Percentiles rank a stretch among this genome's conserved stretches.
Evolutionary conservation across 352 stramenopile genomes (phyloP).

Genomic region (Paralagenidium karlingii): DNA sequence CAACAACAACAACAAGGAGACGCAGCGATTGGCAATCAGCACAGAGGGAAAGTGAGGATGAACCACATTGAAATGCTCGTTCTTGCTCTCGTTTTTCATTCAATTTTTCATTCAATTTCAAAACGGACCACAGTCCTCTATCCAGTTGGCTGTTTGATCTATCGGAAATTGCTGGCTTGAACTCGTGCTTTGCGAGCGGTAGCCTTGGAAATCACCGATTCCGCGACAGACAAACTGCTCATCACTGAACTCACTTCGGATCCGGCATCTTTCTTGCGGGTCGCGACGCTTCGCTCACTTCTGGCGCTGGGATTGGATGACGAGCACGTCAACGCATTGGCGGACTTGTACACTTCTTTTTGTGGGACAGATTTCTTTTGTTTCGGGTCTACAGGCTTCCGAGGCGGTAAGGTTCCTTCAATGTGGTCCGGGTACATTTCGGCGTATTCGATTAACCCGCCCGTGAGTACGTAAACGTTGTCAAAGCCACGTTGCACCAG

Average conservation of each 20-base stretch:
- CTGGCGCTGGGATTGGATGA: conserved; percentile 18
- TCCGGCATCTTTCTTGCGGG: conserved; percentile 24
- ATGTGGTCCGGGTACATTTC: conserved; percentile 51
- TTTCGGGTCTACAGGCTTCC: conserved; percentile 27
- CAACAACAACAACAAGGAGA: too few relatives aligned
- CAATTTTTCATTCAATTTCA: too few relatives aligned
- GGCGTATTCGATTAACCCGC: conserved; percentile 47
- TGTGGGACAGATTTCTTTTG: conserved; percentile 24
- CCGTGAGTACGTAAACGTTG: conserved; percentile 74
- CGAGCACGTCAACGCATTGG: conserved; percentile 12
- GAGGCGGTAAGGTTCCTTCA: conserved; percentile 41
- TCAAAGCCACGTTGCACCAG: conserved; percentile 73
- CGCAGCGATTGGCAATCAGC: too few relatives aligned
- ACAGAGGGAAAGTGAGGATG: too few relatives aligned
- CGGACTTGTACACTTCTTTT: conserved; percentile 44
- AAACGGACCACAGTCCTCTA: too few relatives aligned
- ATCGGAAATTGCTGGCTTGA: too few relatives aligned
- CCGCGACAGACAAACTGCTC: conserved; percentile 44
- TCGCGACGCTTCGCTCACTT: conserved; percentile 42
- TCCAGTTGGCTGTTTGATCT: too few relatives aligned
- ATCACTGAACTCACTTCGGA: conserved; percentile 51
- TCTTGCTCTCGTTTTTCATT: too few relatives aligned
- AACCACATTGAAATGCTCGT: too few relatives aligned
- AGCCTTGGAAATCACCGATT: conserved; percentile 65
- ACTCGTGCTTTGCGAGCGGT: conserved; percentile 46